Conservation (phyloP, 2,329 filamentous ascomycete species). For the Sclerotiophoma versabilis region DNA sequence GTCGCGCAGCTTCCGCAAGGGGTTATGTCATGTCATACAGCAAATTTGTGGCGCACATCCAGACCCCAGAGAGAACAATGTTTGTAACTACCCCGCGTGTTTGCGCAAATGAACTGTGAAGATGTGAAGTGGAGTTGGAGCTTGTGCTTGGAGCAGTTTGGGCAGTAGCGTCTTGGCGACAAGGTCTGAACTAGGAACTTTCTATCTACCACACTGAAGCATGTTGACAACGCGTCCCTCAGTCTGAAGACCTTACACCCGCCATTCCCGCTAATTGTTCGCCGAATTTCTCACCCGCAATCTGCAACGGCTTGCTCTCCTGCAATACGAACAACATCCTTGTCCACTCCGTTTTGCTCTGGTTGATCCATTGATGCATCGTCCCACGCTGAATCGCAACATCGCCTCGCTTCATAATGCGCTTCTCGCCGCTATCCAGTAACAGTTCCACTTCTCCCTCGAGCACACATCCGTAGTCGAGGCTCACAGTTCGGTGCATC, state of each 20-base stretch:
- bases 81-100: background rate
- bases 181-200: background rate
- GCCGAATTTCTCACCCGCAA: slow-evolving; percentile 41
- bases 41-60: background rate
- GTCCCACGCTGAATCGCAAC: slow-evolving; percentile 50
- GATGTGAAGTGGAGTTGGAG: slow-evolving; percentile 11
- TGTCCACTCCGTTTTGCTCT: slow-evolving; percentile 42
- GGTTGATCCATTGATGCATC: slow-evolving; percentile 51
- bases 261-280: slow-evolving; percentile 48
- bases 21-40: slow-evolving; percentile 14
- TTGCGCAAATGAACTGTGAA: slow-evolving; percentile 10
- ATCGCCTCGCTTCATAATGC: slow-evolving; percentile 47
- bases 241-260: slow-evolving; percentile 47
- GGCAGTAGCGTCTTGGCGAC: slow-evolving; percentile 12
- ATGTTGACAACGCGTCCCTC: background rate
- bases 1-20: slow-evolving; percentile 15
- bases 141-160: slow-evolving; percentile 13
- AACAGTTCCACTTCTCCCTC: slow-evolving; percentile 50
- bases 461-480: slow-evolving; percentile 51
- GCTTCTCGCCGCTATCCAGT: slow-evolving; percentile 50
- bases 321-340: slow-evolving; percentile 50
- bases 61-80: background rate
- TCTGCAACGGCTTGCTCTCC: slow-evolving; percentile 43
- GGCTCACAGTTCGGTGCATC: slow-evolving; percentile 52
- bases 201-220: background rate